Evolutionary conservation across 192 early-diverging fungal genomes (phyloP), one percentile per base, ranked within the genome.

Genomic region (Pilobolus umbonatus): DNA sequence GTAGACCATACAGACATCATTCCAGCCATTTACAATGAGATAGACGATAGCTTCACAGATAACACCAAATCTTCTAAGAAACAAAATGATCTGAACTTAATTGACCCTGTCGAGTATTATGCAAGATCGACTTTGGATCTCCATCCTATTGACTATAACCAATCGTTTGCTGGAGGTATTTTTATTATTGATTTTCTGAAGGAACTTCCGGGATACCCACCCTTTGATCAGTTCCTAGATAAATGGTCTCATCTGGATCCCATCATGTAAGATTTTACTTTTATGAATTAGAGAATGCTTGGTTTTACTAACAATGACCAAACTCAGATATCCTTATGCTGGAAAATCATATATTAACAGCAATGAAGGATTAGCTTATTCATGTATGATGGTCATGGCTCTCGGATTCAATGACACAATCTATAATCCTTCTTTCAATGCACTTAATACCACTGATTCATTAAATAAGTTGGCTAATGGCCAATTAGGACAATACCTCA

Each of bases 291-390:
- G 9, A 38, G 15, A 38, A 12, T 14, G 4, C 36, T 12, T 38
- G 15, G 9, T 2, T 38, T 38, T 38, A 12, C 1, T 38, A 12
- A 12, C 15, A 38, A 14, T 38, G 36, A 38, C 10, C 36, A n/a
- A 38, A 12, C 15, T 38, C 54, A 75, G 69, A 14, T 78, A 75
- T 35, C 72, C 74, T 0, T 73, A 72, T 55, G 74, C 69, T 38
- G 77, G 74, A 11, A 51, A 65, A 34, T 21, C 65, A 14, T 63
- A 72, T 26, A 79, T 76, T 11, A 74, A 53, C 3, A 72, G 71
- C 15, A 75, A 75, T 31, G 74, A 79, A 62, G 74, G 72, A 67
- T 79, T 73, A 36, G 77, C 74, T 14, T 79, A 79, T 42, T 79
- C 74, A 9, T 79, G 77, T 47, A 74, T 79, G 74, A 76, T 79